Evolutionary conservation across 805 yeast species (phyloP).

Genomic region (Spencermartinsiella europaea): DNA sequence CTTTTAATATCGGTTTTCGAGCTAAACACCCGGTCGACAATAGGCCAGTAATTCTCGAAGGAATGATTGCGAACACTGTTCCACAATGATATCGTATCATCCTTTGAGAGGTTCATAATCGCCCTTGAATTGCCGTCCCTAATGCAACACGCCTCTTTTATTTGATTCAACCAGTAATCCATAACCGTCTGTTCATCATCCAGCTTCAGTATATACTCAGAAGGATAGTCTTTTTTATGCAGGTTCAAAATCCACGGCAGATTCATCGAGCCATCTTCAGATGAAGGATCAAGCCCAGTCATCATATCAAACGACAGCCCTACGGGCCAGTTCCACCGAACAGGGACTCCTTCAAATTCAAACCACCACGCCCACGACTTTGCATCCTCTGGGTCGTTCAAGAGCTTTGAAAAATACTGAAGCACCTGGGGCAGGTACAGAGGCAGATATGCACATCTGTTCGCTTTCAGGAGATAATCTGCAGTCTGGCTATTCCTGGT

Average conservation of each 20-base stretch:
- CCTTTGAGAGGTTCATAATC: conserved; percentile 70
- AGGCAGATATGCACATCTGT: conserved; percentile 26
- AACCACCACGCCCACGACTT: conserved; percentile 51
- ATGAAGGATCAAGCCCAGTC: conserved; percentile 35
- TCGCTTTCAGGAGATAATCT: conserved; percentile 15
- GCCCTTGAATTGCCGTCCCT: conserved; percentile 72
- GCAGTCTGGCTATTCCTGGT: conserved; percentile 9
- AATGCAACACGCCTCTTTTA: conserved; percentile 77
- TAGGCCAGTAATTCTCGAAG: conserved; percentile 26
- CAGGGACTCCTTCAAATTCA: conserved; percentile 55
- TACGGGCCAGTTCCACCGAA: conserved; percentile 73
- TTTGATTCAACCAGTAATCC: conserved; percentile 64
- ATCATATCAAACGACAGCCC: conserved; percentile 61
- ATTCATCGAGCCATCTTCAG: conserved; percentile 8
- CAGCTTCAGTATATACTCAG: conserved; percentile 40
- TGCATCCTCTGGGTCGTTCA: conserved; percentile 24
- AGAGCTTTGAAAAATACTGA: conserved; percentile 21
- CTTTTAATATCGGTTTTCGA: conserved; percentile 15
- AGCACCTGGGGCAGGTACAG: conserved; percentile 18
- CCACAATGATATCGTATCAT: conserved; percentile 57
- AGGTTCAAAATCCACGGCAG: conserved; percentile 46
- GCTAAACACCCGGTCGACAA: conserved; percentile 24
- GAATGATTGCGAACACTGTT: conserved; percentile 35
- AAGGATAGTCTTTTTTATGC: conserved; percentile 41
- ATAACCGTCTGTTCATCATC: conserved; percentile 33